Percentiles rank a stretch among this genome's conserved stretches.
phyloP scores from a whole-genome alignment of 257 asterid species.

The Ilex asprella region DNA sequence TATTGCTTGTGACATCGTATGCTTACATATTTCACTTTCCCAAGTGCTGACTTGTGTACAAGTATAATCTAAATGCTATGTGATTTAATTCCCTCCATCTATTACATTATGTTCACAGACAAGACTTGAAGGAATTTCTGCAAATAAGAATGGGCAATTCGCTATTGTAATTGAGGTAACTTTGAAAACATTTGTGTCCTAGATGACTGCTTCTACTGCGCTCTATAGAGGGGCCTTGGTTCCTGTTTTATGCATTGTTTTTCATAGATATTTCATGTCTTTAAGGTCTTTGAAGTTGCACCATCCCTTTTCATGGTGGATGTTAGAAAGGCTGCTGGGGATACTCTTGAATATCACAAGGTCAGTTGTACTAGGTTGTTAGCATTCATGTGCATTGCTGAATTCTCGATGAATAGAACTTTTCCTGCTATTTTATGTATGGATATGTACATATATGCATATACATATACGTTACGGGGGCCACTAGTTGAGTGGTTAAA shows the following conservation, averaged over 20 bases:
- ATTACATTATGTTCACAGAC: slow-evolving; percentile 43
- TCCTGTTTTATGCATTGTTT: neutral
- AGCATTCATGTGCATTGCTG: too few species aligned
- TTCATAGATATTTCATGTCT: neutral
- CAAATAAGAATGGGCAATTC: slow-evolving; percentile 59
- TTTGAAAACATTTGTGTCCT: slow-evolving; percentile 5
- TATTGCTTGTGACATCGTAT: too few species aligned
- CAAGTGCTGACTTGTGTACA: neutral
- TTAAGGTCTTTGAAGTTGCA: slow-evolving; percentile 79
- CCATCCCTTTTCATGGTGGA: slow-evolving; percentile 95
- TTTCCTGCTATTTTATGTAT: too few species aligned
- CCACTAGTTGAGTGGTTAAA: too few species aligned
- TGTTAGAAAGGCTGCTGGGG: slow-evolving; percentile 90
- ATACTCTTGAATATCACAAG: slow-evolving; percentile 87
- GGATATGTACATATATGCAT: too few species aligned
- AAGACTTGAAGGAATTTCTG: slow-evolving; percentile 76
- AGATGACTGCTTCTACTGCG: neutral
- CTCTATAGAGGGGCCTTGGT: neutral
- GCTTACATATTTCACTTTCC: neutral
- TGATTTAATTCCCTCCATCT: slow-evolving; percentile 12
- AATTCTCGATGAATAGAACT: too few species aligned
- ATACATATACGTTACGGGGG: too few species aligned
- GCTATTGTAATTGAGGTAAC: slow-evolving; percentile 91
- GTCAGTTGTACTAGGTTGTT: slow-evolving; percentile 24
- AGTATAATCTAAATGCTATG: too few species aligned